Evolutionary conservation across 495 filamentous ascomycete species (phyloP), one percentile per base, ranked within the genome.

Genomic region (Penicillium flavigenum): DNA sequence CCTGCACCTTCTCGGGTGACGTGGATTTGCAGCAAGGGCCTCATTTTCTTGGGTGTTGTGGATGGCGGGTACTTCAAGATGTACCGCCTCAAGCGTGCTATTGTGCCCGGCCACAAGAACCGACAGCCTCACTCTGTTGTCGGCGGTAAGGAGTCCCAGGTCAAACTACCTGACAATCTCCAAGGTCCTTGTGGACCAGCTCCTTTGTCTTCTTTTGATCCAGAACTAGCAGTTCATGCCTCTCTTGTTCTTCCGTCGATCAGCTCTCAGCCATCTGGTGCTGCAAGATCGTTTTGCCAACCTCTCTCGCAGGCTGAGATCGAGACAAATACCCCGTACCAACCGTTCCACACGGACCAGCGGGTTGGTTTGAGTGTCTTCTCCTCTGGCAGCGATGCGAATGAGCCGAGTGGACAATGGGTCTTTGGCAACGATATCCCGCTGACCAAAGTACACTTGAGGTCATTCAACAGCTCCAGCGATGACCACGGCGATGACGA

Each of bases 271-370:
- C 61, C 70, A 16, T 63, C 65, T 5, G 56, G 57, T 42, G 50
- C 63, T 19, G 61, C 58, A 9, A 76, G 73, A 49, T 32, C 66
- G 17, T 71, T 76, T 39, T 71, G 71, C 22, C 79, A 84, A 57
- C 80, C 81, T 3, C 71, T 96, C 49, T 90, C 90, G 5, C 87
- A 91, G 61, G 89, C 91, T 3, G 92, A 97, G 74, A 93, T 96
- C 58, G 92, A 97, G 68, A 94, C 92, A 2, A 94, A 91, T 59
- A 87, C 90, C 8, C 87, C 91, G 2, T 96, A 92, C 56, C 89
- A 92, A 58, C 91, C 92, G 0, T 96, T 96, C 74, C 91, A 96
- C 66, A 92, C 90, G 0, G 91, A 96, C 60, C 83, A 84, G 19
- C 82, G 92, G 10, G 88, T 96, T 34, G 81, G 78, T 29, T 71